A percentile compares a stretch with the other conserved stretches of the same genome.
phyloP scores from a whole-genome alignment of 2,329 filamentous ascomycete species.

The Aspergillus phoenicis region DNA sequence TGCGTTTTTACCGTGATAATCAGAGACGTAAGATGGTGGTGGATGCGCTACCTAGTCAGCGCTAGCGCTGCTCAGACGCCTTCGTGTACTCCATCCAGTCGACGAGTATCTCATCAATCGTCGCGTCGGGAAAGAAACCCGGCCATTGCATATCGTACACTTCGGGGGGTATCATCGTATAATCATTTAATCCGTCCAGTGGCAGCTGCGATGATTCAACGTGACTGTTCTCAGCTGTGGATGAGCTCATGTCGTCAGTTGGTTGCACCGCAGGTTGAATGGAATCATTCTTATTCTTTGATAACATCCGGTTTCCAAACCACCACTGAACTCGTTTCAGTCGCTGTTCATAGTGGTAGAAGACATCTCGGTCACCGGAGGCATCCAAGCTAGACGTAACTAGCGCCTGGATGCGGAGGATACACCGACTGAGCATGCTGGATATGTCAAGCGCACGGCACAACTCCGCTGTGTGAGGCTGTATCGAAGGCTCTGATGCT shows the following conservation, averaged over 20 bases:
- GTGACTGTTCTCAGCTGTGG: not conserved
- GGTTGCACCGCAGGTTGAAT: not conserved
- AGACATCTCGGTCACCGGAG: constrained; percentile 12
- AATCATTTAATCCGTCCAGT: not conserved
- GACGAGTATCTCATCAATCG: constrained; percentile 9
- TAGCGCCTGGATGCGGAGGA: constrained; percentile 16
- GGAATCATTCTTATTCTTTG: not conserved
- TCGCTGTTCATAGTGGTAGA: constrained; percentile 12
- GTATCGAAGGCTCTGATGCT: constrained; percentile 10
- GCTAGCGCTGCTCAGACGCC: not conserved
- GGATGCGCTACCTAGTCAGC: not conserved
- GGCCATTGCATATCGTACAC: not conserved
- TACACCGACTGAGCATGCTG: constrained; percentile 7
- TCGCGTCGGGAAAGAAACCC: not conserved
- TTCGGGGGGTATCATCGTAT: not conserved
- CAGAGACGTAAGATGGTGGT: too few relatives aligned
- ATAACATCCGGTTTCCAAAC: constrained; percentile 4
- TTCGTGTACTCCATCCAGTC: constrained; percentile 7
- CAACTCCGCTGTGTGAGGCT: constrained; percentile 6
- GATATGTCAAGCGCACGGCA: constrained; percentile 12
- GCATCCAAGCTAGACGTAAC: constrained; percentile 3
- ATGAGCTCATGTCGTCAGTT: not conserved
- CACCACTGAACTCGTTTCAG: constrained; percentile 12
- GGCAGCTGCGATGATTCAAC: not conserved
- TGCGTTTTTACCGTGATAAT: too few relatives aligned